Conservation (phyloP, 495 filamentous ascomycete genomes). For the Penicillium paradoxum region DNA sequence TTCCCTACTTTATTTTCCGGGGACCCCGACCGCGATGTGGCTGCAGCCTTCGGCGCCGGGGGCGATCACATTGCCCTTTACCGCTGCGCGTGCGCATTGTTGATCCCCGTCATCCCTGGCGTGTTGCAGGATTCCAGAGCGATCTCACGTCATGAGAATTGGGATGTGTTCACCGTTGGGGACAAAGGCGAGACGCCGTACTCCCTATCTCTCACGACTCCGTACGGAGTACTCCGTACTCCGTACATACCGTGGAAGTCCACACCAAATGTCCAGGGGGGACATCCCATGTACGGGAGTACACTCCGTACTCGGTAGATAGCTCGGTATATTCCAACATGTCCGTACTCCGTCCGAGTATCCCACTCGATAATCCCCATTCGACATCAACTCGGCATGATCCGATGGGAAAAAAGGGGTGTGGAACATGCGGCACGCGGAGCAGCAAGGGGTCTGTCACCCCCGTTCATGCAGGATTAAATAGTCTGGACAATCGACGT, state of each 20-base stretch:
- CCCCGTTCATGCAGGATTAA: constrained; percentile 29
- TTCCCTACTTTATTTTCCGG: constrained; percentile 24
- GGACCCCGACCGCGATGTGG: constrained; percentile 26
- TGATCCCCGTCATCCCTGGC: constrained; percentile 22
- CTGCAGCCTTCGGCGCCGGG: constrained; percentile 20
- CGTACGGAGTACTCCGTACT: too few relatives aligned
- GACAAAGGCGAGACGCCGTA: too few relatives aligned
- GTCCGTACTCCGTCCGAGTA: too few relatives aligned
- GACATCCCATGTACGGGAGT: too few relatives aligned
- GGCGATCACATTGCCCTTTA: constrained; percentile 11
- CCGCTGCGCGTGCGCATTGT: constrained; percentile 18
- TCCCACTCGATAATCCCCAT: too few relatives aligned
- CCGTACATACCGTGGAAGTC: too few relatives aligned
- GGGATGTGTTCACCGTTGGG: too few relatives aligned
- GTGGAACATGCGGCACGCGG: constrained; percentile 41
- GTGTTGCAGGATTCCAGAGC: constrained; percentile 19
- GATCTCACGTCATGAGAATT: constrained; percentile 10
- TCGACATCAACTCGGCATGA: background rate
- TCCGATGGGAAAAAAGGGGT: constrained; percentile 15
- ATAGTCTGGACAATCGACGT: constrained; percentile 3
- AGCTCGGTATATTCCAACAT: too few relatives aligned
- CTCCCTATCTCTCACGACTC: too few relatives aligned
- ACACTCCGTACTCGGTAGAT: too few relatives aligned
- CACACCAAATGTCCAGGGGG: too few relatives aligned
- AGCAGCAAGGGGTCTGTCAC: constrained; percentile 37